Percentiles rank a stretch among this genome's conserved stretches.
phyloP scores from a whole-genome alignment of 2,329 filamentous ascomycete species.

The Ophiostoma angusticollis region DNA sequence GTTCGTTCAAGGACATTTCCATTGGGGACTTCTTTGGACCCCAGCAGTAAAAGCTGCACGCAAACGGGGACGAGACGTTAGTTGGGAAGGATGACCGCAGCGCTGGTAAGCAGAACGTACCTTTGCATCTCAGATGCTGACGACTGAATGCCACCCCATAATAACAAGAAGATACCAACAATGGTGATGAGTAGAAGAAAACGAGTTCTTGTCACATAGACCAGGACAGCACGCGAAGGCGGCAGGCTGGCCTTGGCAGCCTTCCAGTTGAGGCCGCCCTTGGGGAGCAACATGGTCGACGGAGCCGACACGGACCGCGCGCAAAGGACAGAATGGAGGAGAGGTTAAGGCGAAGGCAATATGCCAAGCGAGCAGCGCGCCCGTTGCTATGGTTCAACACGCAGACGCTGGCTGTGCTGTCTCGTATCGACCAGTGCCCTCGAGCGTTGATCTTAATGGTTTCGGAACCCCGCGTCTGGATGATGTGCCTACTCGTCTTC shows the following conservation, averaged over 20 bases:
- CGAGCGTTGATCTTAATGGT: too few species aligned
- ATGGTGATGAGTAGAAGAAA: constrained; percentile 64
- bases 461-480: too few species aligned
- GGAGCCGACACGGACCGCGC: too few species aligned
- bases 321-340: too few species aligned
- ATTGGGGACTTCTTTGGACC: constrained; percentile 91
- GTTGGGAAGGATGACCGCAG: too few species aligned
- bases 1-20: constrained; percentile 86
- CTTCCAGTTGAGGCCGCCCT: constrained; percentile 87
- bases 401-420: too few species aligned
- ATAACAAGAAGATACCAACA: constrained; percentile 57
- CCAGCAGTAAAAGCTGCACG: constrained; percentile 86
- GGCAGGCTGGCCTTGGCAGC: constrained; percentile 69
- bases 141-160: constrained; percentile 77
- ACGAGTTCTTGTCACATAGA: constrained; percentile 61
- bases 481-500: too few species aligned
- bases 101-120: constrained; percentile 44
- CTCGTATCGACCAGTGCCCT: too few species aligned
- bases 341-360: too few species aligned
- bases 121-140: constrained; percentile 83
- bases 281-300: constrained; percentile 70
- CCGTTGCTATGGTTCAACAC: too few species aligned
- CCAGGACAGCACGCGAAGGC: constrained; percentile 57
- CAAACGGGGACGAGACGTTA: too few species aligned
- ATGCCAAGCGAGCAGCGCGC: too few species aligned